phyloP scores from a whole-genome alignment of 495 filamentous ascomycete species.

The Amorphotheca resinae region DNA sequence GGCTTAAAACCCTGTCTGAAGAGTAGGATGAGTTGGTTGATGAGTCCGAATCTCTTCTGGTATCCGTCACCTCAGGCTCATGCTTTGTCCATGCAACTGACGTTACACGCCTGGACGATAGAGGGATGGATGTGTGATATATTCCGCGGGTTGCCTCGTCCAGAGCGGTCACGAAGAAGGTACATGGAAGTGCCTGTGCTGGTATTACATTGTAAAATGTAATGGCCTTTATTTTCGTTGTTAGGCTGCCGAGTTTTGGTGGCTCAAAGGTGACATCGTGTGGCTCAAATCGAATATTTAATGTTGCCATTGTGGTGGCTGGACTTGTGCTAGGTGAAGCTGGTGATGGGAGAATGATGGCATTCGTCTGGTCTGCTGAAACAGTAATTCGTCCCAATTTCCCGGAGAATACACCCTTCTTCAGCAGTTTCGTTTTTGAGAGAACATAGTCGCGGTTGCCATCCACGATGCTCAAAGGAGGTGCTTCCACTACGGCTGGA shows the following conservation, averaged over 20 bases:
- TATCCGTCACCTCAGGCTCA: slow-evolving; percentile 2
- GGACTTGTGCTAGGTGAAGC: slow-evolving; percentile 23
- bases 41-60: slow-evolving; percentile 39
- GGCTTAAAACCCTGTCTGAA: slow-evolving; percentile 4
- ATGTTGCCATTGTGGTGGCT: slow-evolving; percentile 46
- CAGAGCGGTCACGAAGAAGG: slow-evolving; percentile 32
- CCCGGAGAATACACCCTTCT: slow-evolving; percentile 63
- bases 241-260: slow-evolving; percentile 53
- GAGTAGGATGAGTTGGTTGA: slow-evolving; percentile 13
- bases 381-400: slow-evolving; percentile 64
- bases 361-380: slow-evolving; percentile 59
- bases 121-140: slow-evolving; percentile 47
- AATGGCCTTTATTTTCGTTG: slow-evolving; percentile 56
- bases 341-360: slow-evolving; percentile 45
- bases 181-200: slow-evolving; percentile 43
- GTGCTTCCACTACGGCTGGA: slow-evolving; percentile 60
- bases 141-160: slow-evolving; percentile 43
- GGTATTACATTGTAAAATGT: slow-evolving; percentile 55
- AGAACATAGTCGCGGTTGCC: slow-evolving; percentile 52
- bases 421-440: slow-evolving; percentile 62
- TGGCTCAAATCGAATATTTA: slow-evolving; percentile 61
- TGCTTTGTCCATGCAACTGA: slow-evolving; percentile 48
- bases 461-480: slow-evolving; percentile 55
- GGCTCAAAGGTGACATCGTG: slow-evolving; percentile 41
- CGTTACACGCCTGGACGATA: slow-evolving; percentile 53